Evolutionary conservation across 257 asterid genomes (phyloP).

Genomic region (Salvia rosmarinus): DNA sequence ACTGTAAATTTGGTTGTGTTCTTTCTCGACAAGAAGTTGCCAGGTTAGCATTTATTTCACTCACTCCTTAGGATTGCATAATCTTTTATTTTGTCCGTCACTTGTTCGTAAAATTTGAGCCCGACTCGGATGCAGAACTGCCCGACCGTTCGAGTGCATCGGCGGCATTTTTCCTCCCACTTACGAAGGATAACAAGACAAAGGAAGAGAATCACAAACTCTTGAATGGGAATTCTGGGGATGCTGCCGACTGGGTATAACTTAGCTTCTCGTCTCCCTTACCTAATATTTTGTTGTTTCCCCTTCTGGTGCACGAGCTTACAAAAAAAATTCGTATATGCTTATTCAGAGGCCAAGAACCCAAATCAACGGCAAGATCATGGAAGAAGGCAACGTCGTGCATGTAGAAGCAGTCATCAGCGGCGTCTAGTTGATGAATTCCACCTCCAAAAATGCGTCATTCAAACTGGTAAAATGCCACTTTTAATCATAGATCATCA

Average conservation of each 20-base stretch:
- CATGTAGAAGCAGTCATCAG: slow-evolving; percentile 75
- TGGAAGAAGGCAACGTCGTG: slow-evolving; percentile 76
- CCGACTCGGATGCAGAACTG: slow-evolving; percentile 54
- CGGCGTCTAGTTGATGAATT: slow-evolving; percentile 47
- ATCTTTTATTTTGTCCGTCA: not conserved
- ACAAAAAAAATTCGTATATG: not conserved
- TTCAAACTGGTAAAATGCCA: slow-evolving; percentile 29
- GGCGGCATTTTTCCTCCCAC: slow-evolving; percentile 65
- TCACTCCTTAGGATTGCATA: not conserved
- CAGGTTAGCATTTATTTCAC: slow-evolving; percentile 53
- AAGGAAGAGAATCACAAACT: slow-evolving; percentile 87
- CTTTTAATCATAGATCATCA: slow-evolving; percentile 38
- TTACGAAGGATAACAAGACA: slow-evolving; percentile 65
- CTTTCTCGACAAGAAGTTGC: slow-evolving; percentile 84
- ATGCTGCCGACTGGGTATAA: slow-evolving; percentile 85
- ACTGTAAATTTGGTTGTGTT: slow-evolving; percentile 93
- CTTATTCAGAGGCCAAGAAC: slow-evolving; percentile 75
- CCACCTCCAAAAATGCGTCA: not conserved
- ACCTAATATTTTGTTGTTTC: not conserved
- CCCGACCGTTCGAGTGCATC: slow-evolving; percentile 76
- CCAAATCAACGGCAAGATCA: slow-evolving; percentile 88
- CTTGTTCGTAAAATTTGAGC: not conserved
- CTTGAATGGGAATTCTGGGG: slow-evolving; percentile 74
- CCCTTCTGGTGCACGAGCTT: not conserved
- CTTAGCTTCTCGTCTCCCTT: not conserved